phyloP scores from a whole-genome alignment of 1,284 basidiomycete genomes.

The Malassezia dermatis region DNA sequence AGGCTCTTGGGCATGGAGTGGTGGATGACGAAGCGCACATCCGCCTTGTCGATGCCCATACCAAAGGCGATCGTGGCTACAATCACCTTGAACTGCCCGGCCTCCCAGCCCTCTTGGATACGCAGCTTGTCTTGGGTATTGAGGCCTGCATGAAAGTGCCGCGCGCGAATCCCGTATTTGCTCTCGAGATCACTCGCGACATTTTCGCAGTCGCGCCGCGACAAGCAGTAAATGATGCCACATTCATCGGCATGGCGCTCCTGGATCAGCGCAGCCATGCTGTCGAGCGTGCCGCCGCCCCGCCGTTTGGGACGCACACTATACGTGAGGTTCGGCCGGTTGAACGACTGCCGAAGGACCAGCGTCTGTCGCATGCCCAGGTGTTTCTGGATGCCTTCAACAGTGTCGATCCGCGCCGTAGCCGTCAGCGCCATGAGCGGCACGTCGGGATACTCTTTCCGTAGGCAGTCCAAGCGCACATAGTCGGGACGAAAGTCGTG shows the following conservation, averaged over 20 bases:
- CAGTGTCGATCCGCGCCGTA: conserved; percentile 69
- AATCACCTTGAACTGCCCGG: conserved; percentile 65
- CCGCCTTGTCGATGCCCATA: conserved; percentile 91
- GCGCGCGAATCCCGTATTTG: conserved; percentile 57
- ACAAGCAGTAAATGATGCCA: conserved; percentile 78
- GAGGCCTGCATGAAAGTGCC: conserved; percentile 81
- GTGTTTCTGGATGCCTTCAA: conserved; percentile 65
- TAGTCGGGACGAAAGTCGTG: conserved; percentile 62
- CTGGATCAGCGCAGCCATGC: conserved; percentile 67
- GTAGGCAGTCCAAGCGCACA: conserved; percentile 57
- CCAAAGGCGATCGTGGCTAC: conserved; percentile 81
- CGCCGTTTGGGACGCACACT: conserved; percentile 57
- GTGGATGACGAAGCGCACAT: conserved; percentile 71
- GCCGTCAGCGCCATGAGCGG: conserved; percentile 95
- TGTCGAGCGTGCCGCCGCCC: conserved; percentile 53
- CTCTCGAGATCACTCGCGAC: conserved; percentile 61
- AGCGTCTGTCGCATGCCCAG: conserved; percentile 55
- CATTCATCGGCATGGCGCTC: conserved; percentile 56
- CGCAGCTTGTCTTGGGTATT: conserved; percentile 57
- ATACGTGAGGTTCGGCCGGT: conserved; percentile 74
- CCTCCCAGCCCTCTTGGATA: conserved; percentile 67
- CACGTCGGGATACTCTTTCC: conserved; percentile 62
- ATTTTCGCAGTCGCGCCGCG: conserved; percentile 65
- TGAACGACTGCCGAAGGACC: conserved; percentile 67
- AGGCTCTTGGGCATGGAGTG: conserved; percentile 61